Conservation (phyloP, 495 filamentous ascomycete species). For the Parmelia sp. region DNA sequence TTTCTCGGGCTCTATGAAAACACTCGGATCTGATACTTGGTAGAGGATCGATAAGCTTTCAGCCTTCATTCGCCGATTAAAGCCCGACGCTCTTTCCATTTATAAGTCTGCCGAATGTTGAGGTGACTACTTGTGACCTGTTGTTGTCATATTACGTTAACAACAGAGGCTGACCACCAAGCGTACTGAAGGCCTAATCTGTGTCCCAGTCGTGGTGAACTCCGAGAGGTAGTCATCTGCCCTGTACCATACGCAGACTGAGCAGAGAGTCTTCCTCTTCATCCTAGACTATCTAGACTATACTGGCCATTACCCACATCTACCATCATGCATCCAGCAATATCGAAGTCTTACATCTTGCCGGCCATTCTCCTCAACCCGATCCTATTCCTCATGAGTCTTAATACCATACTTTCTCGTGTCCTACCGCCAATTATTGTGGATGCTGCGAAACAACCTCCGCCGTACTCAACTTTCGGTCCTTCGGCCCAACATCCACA, state of each 20-base stretch:
- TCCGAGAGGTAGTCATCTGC: not conserved
- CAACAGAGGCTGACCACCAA: not conserved
- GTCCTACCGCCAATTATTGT: conserved; percentile 27
- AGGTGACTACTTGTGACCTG: not conserved
- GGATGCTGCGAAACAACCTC: conserved; percentile 26
- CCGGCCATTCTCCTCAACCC: conserved; percentile 41
- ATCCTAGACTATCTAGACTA: not conserved
- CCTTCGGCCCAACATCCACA: conserved; percentile 28
- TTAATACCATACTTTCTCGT: conserved; percentile 37
- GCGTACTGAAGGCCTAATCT: not conserved
- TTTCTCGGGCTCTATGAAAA: not conserved
- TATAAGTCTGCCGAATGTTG: not conserved
- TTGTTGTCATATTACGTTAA: not conserved
- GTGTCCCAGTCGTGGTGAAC: not conserved
- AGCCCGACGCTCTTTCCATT: not conserved
- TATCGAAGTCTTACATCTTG: conserved; percentile 34
- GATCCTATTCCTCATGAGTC: conserved; percentile 36
- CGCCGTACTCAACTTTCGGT: conserved; percentile 29
- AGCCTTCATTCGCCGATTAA: not conserved
- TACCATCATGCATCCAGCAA: conserved; percentile 25
- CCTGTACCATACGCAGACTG: not conserved
- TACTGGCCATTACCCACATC: not conserved
- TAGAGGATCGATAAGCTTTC: not conserved
- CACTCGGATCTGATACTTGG: not conserved
- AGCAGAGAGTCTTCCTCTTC: not conserved